These are phyloP conservation scores for Populus deltoides DNA, from an alignment of 345 rosid species.

Conservation along the genomic window DNA sequence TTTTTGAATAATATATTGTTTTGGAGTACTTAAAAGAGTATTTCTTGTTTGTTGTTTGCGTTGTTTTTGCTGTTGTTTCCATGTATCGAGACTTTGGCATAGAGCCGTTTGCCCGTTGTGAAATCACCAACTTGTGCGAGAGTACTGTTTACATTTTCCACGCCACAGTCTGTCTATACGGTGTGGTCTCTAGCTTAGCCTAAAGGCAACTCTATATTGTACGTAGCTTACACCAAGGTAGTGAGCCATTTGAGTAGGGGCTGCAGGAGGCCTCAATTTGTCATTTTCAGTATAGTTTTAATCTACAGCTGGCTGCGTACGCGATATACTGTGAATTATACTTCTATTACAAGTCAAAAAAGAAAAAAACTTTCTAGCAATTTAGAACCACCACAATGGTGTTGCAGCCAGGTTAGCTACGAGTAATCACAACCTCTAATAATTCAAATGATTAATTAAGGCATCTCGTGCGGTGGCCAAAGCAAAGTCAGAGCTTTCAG, in stretches of 20 bases:
- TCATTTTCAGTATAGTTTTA: background rate
- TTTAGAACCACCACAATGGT: no score
- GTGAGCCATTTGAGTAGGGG: background rate
- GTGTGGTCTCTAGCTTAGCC: background rate
- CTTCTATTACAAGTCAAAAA: no score
- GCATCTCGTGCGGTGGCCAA: background rate
- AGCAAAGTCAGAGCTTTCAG: background rate
- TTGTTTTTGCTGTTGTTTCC: conserved; percentile 38
- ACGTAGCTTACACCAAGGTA: no score
- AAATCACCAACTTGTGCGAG: conserved; percentile 13
- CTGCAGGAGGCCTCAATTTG: background rate
- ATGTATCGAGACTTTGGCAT: conserved; percentile 25
- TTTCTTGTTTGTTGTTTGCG: conserved; percentile 47
- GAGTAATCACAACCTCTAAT: background rate
- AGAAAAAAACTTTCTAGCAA: no score
- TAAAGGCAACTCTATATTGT: background rate
- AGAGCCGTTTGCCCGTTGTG: conserved; percentile 23
- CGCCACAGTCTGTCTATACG: background rate
- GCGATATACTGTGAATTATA: no score
- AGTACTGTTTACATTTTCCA: background rate
- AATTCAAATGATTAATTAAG: background rate
- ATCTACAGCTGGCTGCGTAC: background rate
- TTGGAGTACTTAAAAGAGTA: conserved; percentile 33
- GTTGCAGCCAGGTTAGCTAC: no score
- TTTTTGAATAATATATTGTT: conserved; percentile 18